phyloP scores from a whole-genome alignment of 352 stramenopile species.

The Globisporangium polare region DNA sequence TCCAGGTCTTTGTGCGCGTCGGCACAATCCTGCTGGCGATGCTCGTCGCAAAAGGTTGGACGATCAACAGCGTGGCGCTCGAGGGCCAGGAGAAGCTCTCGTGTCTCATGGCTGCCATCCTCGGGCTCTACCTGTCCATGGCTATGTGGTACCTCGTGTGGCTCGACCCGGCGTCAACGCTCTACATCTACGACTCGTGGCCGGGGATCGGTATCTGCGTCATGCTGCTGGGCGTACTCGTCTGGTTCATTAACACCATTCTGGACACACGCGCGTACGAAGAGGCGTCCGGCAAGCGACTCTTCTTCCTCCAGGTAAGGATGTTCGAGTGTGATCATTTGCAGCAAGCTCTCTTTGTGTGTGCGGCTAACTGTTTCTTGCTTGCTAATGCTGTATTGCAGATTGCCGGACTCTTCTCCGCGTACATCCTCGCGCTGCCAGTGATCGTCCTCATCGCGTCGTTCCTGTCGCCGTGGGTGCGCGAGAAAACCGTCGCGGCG shows the following conservation, averaged over 20 bases:
- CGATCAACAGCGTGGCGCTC: conserved; percentile 62
- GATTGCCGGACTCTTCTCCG: conserved; percentile 60
- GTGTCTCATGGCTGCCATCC: conserved; percentile 53
- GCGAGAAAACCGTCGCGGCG: conserved; percentile 64
- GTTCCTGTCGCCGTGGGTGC: conserved; percentile 74
- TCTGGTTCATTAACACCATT: conserved; percentile 66
- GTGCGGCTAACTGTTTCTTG: neutral
- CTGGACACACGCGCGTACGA: conserved; percentile 61
- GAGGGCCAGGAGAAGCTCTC: conserved; percentile 66
- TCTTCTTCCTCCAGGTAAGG: conserved; percentile 59
- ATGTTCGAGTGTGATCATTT: neutral
- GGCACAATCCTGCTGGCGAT: conserved; percentile 66
- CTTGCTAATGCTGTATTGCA: conserved; percentile 14
- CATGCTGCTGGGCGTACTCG: conserved; percentile 51
- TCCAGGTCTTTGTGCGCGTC: conserved; percentile 67
- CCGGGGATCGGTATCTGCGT: conserved; percentile 59
- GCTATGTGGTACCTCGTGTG: conserved; percentile 82
- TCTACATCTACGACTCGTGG: conserved; percentile 85
- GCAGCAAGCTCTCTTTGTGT: neutral
- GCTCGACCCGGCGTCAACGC: conserved; percentile 68
- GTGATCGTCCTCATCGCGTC: conserved; percentile 68
- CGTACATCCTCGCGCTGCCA: conserved; percentile 70
- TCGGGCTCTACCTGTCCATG: conserved; percentile 70
- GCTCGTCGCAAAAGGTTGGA: conserved; percentile 78
- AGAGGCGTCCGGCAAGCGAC: conserved; percentile 44